Conservation (phyloP, 2,329 filamentous ascomycete genomes). For the Apiospora aurea region DNA sequence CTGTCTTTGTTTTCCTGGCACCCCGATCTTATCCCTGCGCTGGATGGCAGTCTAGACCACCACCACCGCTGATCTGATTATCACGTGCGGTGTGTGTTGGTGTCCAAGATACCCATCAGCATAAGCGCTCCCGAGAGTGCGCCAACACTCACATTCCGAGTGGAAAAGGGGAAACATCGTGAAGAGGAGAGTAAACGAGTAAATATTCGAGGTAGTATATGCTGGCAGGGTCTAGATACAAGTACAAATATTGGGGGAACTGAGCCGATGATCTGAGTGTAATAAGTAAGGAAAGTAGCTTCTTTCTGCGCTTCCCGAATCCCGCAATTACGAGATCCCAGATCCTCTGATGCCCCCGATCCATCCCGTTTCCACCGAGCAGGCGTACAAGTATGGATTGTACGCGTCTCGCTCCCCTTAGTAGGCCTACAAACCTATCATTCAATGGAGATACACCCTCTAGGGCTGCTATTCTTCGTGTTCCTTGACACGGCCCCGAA, state of each 20-base stretch:
- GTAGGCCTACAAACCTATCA: no score
- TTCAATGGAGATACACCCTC: neutral
- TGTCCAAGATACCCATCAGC: neutral
- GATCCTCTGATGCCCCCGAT: neutral
- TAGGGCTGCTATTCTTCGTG: neutral
- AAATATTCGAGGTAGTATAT: neutral
- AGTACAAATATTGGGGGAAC: neutral
- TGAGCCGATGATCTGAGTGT: neutral
- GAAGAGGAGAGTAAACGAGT: neutral
- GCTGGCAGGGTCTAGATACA: neutral
- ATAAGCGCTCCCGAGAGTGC: neutral
- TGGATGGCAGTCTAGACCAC: neutral
- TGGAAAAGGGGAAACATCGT: neutral
- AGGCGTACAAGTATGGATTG: neutral
- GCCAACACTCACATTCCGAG: neutral
- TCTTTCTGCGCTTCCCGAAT: constrained; percentile 7
- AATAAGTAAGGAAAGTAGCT: neutral
- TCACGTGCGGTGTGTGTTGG: constrained; percentile 4
- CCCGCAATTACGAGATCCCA: constrained; percentile 17
- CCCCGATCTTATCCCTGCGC: constrained; percentile 10
- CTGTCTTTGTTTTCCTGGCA: neutral
- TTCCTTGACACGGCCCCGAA: neutral
- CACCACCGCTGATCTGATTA: neutral
- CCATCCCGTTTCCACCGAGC: neutral
- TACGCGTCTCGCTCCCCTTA: neutral